Conservation (phyloP, 2,329 filamentous ascomycete species). For the Periconia sp. region DNA sequence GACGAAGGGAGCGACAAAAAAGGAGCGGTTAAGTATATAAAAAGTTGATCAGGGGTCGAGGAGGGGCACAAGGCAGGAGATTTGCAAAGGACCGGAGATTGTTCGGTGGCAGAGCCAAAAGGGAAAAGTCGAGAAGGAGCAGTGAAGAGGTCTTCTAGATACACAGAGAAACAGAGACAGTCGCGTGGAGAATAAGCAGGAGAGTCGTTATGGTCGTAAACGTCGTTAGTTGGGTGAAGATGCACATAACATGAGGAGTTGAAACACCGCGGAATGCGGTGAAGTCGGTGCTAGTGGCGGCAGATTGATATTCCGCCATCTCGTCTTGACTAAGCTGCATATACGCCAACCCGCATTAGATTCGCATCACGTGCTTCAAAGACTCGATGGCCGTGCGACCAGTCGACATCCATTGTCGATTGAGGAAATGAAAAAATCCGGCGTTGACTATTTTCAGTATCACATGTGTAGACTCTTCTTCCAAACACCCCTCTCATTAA, state of each 20-base stretch:
- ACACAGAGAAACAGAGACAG: slow-evolving; percentile 8
- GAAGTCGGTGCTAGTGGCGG: not conserved
- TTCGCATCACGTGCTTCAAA: not conserved
- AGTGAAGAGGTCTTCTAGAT: slow-evolving; percentile 2
- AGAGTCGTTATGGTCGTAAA: slow-evolving; percentile 35
- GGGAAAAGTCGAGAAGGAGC: not conserved
- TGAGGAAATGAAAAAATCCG: no score
- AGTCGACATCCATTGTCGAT: no score
- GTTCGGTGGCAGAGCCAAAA: not conserved
- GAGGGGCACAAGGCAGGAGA: not conserved
- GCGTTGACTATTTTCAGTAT: no score
- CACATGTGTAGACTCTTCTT: no score
- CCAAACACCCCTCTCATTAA: no score
- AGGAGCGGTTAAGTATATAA: not conserved
- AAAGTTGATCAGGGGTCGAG: not conserved
- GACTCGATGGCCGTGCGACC: no score
- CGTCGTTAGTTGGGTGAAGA: not conserved
- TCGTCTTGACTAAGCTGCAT: not conserved
- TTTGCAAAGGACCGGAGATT: not conserved
- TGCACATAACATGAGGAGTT: not conserved
- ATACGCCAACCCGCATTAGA: not conserved
- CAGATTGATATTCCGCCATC: not conserved
- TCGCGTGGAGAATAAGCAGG: slow-evolving; percentile 19
- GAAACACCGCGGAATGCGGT: not conserved
- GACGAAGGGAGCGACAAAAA: not conserved